Evolutionary conservation across 2,329 filamentous ascomycete species (phyloP).

Genomic region (Alternaria triticina): DNA sequence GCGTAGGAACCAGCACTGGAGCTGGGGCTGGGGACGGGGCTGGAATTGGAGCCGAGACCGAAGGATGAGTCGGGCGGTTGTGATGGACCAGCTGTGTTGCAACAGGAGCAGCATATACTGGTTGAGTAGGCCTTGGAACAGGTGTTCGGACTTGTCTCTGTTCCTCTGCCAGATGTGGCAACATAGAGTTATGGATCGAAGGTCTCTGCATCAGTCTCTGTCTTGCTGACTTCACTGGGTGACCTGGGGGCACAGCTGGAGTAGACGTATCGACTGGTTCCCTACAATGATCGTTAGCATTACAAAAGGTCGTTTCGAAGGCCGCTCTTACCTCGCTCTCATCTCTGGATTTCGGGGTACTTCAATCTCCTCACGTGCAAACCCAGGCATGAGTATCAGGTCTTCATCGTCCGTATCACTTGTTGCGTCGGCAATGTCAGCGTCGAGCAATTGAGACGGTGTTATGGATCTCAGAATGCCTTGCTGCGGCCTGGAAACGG

Average conservation of each 20-base stretch:
- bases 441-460: background rate
- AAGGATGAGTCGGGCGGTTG: background rate
- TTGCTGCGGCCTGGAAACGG: background rate
- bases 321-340: slow-evolving; percentile 1
- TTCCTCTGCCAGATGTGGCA: background rate
- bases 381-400: background rate
- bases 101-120: background rate
- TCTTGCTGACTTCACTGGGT: slow-evolving; percentile 19
- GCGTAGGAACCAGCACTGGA: background rate
- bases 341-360: slow-evolving; percentile 2
- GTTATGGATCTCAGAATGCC: background rate
- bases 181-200: slow-evolving; percentile 25
- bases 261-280: background rate
- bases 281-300: slow-evolving; percentile 6
- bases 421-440: background rate
- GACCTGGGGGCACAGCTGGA: slow-evolving; percentile 7
- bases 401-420: slow-evolving; percentile 18
- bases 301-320: background rate
- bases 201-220: slow-evolving; percentile 25
- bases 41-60: background rate
- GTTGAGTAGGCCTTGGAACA: background rate
- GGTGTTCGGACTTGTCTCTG: background rate
- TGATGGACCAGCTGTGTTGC: slow-evolving; percentile 6
- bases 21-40: background rate
- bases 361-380: background rate